Evolutionary conservation across 441 rosid genomes (phyloP), one percentile per base, ranked within the genome.

Genomic region (Capsella rubella): DNA sequence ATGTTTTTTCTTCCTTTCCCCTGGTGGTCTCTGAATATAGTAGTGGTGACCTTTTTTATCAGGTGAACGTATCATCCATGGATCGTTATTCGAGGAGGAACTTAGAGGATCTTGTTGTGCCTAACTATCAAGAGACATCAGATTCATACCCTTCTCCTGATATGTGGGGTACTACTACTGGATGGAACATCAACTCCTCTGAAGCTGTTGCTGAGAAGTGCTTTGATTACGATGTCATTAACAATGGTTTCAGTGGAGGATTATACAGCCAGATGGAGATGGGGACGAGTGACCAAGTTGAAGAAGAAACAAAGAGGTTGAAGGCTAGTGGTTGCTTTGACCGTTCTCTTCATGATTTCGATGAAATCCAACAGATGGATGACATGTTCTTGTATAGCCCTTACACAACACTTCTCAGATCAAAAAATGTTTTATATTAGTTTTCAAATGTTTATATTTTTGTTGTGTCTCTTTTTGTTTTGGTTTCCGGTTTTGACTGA

Each of bases 351-450:
- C 75, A 83, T 67, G 81, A 84, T 55, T 80, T 85, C 11, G 79
- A 80, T 21, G 80, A 81, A 66, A 82, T 85, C 46, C 87, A 86
- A 60, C 89, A 85, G 54, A 72, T 80, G 73, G 90, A 90, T 72
- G 91, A 87, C 81, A 64, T 84, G 52, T 90, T 85, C 96, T 71
- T 87, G 98, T 92, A 89, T 84, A 61, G 67, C 78, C 18, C 56
- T 14, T 25, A 21, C 25, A 21, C 25, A 21, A 21, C 25, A 21
- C 25, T 21, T 21, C 25, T 21, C 25, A 21, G 0, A 21, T 21
- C 25, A 21, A n/a, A n/a, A n/a, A n/a, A n/a, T 32, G 35, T 32
- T 32, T 32, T 32, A 2, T 32, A 32, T 32, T 6, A 32, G 25
- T 21, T 21, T 32, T 32, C 37, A 34, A 34, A 34, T 34, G 37